Conservation (phyloP, 768 basidiomycete genomes). For the Lactarius akahatsu region DNA sequence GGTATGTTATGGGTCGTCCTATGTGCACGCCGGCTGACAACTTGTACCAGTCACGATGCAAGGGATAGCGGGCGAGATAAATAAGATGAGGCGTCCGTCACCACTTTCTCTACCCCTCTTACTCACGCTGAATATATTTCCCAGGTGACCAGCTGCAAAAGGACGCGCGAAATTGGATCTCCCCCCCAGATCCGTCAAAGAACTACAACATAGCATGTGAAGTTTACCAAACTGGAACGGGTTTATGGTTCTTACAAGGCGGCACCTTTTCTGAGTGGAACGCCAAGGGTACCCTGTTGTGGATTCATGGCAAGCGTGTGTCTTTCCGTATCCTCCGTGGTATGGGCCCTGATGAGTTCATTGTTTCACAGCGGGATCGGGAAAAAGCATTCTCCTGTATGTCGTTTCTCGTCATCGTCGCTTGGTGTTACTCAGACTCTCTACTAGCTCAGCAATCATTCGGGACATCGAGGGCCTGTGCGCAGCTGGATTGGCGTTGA, state of each 20-base stretch:
- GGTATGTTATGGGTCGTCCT: not conserved
- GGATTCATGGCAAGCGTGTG: conserved; percentile 1
- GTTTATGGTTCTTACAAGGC: not conserved
- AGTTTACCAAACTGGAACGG: not conserved
- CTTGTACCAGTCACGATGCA: conserved; percentile 2
- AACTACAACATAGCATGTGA: not conserved
- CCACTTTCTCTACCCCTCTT: not conserved
- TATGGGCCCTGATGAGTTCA: not conserved
- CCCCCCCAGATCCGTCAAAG: not conserved
- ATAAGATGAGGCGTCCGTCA: conserved; percentile 2
- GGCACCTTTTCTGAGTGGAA: not conserved
- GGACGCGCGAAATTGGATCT: not conserved
- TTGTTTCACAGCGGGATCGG: not conserved
- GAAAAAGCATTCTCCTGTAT: not conserved
- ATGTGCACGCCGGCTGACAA: too few relatives aligned
- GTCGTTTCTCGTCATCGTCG: not conserved
- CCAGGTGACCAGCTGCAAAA: not conserved
- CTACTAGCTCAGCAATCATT: not conserved
- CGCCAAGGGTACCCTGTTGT: not conserved
- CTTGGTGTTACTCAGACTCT: not conserved
- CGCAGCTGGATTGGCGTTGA: not conserved
- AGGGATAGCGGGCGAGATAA: not conserved
- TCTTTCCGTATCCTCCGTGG: not conserved
- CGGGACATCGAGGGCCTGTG: not conserved
- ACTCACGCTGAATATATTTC: not conserved